Evolutionary conservation across 345 rosid species (phyloP), one percentile per base, ranked within the genome.

Genomic region (Rhizophora mangle): DNA sequence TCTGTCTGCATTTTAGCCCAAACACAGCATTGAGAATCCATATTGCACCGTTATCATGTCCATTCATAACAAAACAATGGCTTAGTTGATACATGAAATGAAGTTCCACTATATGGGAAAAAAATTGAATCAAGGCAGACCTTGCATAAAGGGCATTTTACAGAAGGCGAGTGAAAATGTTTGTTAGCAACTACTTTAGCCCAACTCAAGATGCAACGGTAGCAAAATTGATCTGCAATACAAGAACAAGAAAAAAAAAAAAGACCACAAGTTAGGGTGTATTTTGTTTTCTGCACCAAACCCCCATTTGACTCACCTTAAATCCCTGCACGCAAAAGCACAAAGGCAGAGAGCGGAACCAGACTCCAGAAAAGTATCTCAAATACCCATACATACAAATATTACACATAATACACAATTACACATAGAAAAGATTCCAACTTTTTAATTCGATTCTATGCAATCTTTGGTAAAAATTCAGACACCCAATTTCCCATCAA

Each of bases 131-230:
- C 2, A 53, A 74, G 63, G 65, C 82, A 77, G 64, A 92, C 96
- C 97, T 92, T 95, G 84, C 99, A 95, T 55, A 92, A 67, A 64
- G 99, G 99, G 73, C 99, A 95, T 58, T 80, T 83, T 7, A 90
- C 74, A 57, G 90, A 87, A 24, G 85, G 73, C 2, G 82, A 74
- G n/a, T 70, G 67, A 30, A 82, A 73, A 56, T 78, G 83, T 78
- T 86, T 88, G 76, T 82, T 71, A 6, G 87, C 79, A 67, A 86
- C 86, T 51, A 92, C 97, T 78, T 88, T 84, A 71, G 81, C 68
- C 99, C 97, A 92, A 36, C 80, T 92, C 73, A 81, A 73, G 65
- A 95, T 95, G 69, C 96, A 95, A 2, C 68, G 80, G 71, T 82
- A 92, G 77, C 99, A 95, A 73, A 95, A 95, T 70, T 86, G 88